phyloP scores from a whole-genome alignment of 2,329 filamentous ascomycete genomes.

The Talaromyces funiculosus region DNA sequence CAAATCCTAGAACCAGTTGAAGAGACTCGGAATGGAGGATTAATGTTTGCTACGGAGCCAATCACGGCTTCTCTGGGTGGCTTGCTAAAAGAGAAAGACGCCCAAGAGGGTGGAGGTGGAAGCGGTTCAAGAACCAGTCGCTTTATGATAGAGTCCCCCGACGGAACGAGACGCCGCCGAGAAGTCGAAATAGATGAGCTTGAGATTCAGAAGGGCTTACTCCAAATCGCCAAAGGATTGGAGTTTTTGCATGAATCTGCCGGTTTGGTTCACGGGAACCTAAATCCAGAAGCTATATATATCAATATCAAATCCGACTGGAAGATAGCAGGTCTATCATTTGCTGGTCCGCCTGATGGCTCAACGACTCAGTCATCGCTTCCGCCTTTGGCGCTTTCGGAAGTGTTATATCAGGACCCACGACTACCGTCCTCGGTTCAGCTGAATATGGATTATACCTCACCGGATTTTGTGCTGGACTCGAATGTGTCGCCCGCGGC shows the following conservation, averaged over 20 bases:
- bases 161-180: conserved; percentile 65
- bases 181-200: conserved; percentile 94
- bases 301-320: conserved; percentile 97
- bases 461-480: conserved; percentile 90
- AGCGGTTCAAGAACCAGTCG: conserved; percentile 64
- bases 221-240: conserved; percentile 88
- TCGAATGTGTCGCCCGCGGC: conserved; percentile 76
- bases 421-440: conserved; percentile 77
- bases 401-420: conserved; percentile 79
- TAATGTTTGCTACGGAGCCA: conserved; percentile 93
- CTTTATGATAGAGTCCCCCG: conserved; percentile 72
- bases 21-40: conserved; percentile 80
- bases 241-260: conserved; percentile 96
- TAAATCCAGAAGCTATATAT: conserved; percentile 88
- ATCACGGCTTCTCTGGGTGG: conserved; percentile 84
- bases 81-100: conserved; percentile 80
- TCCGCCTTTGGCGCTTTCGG: conserved; percentile 72
- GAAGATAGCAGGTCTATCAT: conserved; percentile 94
- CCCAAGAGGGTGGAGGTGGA: conserved; percentile 57
- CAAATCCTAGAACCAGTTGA: conserved; percentile 94
- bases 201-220: conserved; percentile 91
- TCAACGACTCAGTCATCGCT: conserved; percentile 70
- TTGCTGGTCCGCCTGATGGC: conserved; percentile 73
- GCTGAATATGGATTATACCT: conserved; percentile 86
- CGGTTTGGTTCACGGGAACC: conserved; percentile 84